Evolutionary conservation across 495 filamentous ascomycete species (phyloP).

Genomic region (Penicillium desertorum): DNA sequence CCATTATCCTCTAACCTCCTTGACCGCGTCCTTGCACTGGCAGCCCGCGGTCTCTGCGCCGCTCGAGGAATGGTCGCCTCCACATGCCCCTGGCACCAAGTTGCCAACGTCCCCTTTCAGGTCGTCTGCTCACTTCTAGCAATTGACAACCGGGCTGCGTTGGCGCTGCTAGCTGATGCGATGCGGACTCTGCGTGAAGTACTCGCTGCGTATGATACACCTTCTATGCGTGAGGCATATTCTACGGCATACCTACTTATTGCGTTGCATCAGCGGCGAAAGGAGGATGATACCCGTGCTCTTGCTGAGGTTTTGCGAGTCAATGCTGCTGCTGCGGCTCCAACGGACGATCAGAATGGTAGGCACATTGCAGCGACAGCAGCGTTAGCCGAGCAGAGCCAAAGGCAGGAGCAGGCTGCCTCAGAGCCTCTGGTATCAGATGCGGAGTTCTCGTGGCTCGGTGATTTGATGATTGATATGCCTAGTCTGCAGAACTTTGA

Average conservation of each 20-base stretch:
- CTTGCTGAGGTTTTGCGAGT: conserved; percentile 38
- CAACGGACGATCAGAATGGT: neutral
- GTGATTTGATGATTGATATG: conserved; percentile 47
- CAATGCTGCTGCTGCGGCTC: conserved; percentile 31
- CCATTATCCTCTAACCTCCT: conserved; percentile 32
- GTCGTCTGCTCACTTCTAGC: conserved; percentile 53
- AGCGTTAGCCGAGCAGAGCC: neutral
- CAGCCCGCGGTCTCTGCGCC: conserved; percentile 36
- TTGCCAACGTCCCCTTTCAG: conserved; percentile 56
- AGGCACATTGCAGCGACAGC: neutral
- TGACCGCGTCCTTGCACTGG: conserved; percentile 39
- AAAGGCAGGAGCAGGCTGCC: conserved; percentile 9
- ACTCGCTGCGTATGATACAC: conserved; percentile 43
- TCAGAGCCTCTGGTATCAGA: conserved; percentile 19
- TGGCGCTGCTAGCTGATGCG: conserved; percentile 48
- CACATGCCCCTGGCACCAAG: conserved; percentile 53
- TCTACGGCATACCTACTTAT: conserved; percentile 53
- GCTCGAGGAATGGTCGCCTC: conserved; percentile 40
- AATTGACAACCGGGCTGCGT: conserved; percentile 49
- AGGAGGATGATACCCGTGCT: conserved; percentile 43
- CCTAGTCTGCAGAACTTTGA: conserved; percentile 48
- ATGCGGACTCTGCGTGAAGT: conserved; percentile 52
- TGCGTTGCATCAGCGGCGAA: conserved; percentile 43
- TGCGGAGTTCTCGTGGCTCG: conserved; percentile 44
- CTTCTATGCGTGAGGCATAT: conserved; percentile 51